Base-by-base conservation (phyloP, 169 alveolate genomes). In the Fabrea salina region DNA sequence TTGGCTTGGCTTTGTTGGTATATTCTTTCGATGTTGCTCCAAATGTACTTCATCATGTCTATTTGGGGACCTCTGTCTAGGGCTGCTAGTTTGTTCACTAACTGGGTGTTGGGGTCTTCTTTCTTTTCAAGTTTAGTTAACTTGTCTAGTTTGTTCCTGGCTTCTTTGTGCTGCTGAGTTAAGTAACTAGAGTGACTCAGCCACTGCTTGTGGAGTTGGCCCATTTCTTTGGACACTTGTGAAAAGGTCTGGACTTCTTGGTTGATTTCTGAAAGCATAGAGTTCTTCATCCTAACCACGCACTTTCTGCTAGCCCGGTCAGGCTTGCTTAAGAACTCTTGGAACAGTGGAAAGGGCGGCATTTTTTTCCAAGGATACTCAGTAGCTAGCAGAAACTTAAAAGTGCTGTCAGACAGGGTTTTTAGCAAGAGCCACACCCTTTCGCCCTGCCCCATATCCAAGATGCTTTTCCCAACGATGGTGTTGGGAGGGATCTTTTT, bases 361-460 rank as follows among this genome's bases (percentile, higher is more conserved):
- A 61, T 0, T 19, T 56, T 56, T 56, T 22, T 35, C 11, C 67
- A 11, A 11, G 66, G 25, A 54, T 35, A 16, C 39, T 61, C 74
- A 33, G 8, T n/a, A 16, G 32, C 39, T 35, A 47, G 56, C 16
- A 25, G 19, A 47, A 16, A 16, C 2, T n/a, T n/a, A 16, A 61
- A 33, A 61, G 53, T 27, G 0, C 54, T 13, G 39, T 61, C 74
- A 32, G 74, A n/a, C 37, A 61, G 25, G 11, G 32, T 51, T 37
- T 61, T 61, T 16, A 61, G 32, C 8, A 61, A 27, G 2, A 30
- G 2, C 74, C 74, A 61, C 2, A 61, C 74, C 49, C 74, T 27
- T 33, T 61, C 74, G 1, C 74, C 74, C 39, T 61, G 74, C 4
- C 54, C 74, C 32, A 30, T n/a, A 30, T 61, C 74, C 22, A 61